Conservation (phyloP, 352 stramenopile species). For the Phytophthora nicotianae region DNA sequence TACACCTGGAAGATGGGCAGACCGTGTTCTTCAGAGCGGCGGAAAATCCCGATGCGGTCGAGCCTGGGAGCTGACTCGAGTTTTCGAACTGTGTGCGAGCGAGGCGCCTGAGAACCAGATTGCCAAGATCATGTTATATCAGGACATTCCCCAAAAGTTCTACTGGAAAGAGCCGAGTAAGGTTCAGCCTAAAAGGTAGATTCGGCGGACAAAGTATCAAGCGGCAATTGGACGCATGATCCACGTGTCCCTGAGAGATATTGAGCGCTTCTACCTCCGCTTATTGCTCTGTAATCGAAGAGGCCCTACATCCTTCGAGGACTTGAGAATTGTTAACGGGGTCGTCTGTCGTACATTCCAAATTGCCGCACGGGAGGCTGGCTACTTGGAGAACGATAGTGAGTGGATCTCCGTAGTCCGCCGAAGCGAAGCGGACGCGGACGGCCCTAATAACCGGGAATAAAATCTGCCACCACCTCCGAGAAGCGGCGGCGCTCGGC, state of each 20-base stretch:
- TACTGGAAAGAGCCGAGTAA: background rate
- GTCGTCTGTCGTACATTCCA: background rate
- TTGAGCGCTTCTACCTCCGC: background rate
- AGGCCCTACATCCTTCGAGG: background rate
- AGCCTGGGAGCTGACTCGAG: background rate
- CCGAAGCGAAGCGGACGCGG: background rate
- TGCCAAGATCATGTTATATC: background rate
- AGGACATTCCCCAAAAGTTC: background rate
- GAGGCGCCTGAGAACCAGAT: background rate
- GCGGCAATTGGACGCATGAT: background rate
- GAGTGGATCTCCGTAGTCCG: background rate
- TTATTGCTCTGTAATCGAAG: background rate
- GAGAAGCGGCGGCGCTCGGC: background rate
- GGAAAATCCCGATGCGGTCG: background rate
- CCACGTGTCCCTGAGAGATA: background rate
- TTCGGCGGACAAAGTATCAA: background rate
- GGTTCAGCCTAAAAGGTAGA: background rate
- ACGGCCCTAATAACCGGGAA: background rate
- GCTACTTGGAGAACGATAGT: background rate
- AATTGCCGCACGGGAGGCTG: background rate
- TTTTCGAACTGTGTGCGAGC: background rate
- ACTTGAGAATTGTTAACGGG: background rate
- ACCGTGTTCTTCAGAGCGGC: background rate
- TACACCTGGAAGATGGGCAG: background rate
- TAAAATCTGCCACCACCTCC: background rate